A percentile compares a stretch with the other conserved stretches of the same genome.
Conservation (phyloP, 129 eudicot species). For the Pseudognaphalium luteoalbum region DNA sequence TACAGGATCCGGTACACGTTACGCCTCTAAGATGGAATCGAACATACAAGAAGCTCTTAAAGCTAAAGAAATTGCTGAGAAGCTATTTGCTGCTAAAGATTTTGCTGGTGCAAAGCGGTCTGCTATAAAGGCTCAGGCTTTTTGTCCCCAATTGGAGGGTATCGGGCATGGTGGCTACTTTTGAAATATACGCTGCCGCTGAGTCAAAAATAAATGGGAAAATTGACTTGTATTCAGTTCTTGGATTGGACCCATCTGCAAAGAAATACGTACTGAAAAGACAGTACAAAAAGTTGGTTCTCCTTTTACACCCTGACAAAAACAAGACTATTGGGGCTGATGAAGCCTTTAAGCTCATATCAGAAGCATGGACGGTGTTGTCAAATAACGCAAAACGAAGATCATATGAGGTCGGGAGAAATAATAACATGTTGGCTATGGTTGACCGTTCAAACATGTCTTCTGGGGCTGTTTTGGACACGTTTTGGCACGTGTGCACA, state of each 20-base stretch:
- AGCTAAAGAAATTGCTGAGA: slow-evolving; percentile 12
- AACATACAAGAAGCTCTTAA: slow-evolving; percentile 1
- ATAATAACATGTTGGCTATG: slow-evolving; percentile 32
- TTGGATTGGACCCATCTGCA: slow-evolving; percentile 71
- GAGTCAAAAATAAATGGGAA: slow-evolving; percentile 69
- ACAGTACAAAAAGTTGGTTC: slow-evolving; percentile 79
- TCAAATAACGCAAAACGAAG: slow-evolving; percentile 68
- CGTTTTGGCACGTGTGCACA: slow-evolving; percentile 95
- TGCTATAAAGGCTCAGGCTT: slow-evolving; percentile 67
- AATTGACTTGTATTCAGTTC: slow-evolving; percentile 67
- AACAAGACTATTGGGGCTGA: no score
- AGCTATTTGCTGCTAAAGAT: slow-evolving; percentile 10
- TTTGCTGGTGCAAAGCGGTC: slow-evolving; percentile 14
- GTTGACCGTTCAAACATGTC: slow-evolving; percentile 27
- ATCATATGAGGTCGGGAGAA: slow-evolving; percentile 67
- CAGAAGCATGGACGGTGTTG: slow-evolving; percentile 83
- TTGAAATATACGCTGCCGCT: slow-evolving; percentile 60
- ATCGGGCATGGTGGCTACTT: slow-evolving; percentile 81
- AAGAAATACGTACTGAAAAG: slow-evolving; percentile 56
- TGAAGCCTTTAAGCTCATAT: slow-evolving; percentile 80
- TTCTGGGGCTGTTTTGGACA: slow-evolving; percentile 52
- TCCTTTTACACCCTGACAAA: slow-evolving; percentile 75
- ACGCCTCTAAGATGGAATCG: slow-evolving; percentile 4
- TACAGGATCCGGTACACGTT: background rate
- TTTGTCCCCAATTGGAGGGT: slow-evolving; percentile 82